Percentiles rank a stretch among this genome's conserved stretches.
These are phyloP conservation scores for Aspergillus viridinutans DNA, from an alignment of 2,329 filamentous ascomycete genomes.

Conservation along the genomic window DNA sequence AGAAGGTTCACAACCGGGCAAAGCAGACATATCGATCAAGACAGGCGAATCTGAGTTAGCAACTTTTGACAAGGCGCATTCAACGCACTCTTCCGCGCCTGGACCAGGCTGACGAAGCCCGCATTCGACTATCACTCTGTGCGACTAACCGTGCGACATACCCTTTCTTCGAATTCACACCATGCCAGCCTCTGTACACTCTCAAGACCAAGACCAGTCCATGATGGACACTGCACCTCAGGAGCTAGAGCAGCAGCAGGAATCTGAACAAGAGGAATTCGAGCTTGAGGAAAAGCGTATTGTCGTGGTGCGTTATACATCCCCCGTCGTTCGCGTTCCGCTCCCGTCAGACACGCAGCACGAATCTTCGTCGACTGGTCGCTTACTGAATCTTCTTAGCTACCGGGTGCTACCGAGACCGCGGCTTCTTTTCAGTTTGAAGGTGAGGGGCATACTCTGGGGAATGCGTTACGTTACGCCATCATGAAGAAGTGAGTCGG, in stretches of 20 bases:
- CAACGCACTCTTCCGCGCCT: neutral
- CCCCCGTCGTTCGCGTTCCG: neutral
- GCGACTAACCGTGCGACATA: neutral
- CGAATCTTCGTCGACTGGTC: neutral
- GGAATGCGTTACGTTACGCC: slow-evolving; percentile 88
- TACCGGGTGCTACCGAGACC: slow-evolving; percentile 76
- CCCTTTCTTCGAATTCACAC: neutral
- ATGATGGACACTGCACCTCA: slow-evolving; percentile 36
- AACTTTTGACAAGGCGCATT: neutral
- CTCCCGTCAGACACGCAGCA: neutral
- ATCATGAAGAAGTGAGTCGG: slow-evolving; percentile 92
- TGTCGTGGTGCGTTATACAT: slow-evolving; percentile 50
- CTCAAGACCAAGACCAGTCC: slow-evolving; percentile 38
- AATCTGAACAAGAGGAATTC: slow-evolving; percentile 40
- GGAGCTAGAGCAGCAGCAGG: slow-evolving; percentile 42
- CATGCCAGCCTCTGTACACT: slow-evolving; percentile 40
- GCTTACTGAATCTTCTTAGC: slow-evolving; percentile 46
- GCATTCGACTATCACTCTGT: neutral
- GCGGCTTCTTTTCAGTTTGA: slow-evolving; percentile 94
- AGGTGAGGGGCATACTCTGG: slow-evolving; percentile 90
- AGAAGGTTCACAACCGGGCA: neutral
- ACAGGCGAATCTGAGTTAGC: neutral
- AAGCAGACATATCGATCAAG: neutral
- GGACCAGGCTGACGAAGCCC: slow-evolving; percentile 1
- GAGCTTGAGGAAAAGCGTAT: slow-evolving; percentile 51